A percentile compares a stretch with the other conserved stretches of the same genome.
phyloP scores from a whole-genome alignment of 192 early-diverging fungal species.

The Phlyctochytrium bullatum region DNA sequence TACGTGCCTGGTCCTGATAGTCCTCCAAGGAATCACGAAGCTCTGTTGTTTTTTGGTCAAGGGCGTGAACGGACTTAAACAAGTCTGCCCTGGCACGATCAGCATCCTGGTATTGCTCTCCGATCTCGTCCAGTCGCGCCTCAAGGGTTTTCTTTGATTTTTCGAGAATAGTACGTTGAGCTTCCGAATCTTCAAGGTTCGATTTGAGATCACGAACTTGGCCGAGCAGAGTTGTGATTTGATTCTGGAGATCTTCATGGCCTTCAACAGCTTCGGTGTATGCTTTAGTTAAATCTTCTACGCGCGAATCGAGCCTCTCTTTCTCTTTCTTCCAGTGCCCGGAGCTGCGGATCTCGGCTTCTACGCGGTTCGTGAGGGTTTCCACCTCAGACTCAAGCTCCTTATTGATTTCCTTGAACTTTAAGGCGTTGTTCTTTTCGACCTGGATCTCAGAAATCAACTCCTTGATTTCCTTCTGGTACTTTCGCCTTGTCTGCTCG shows the following conservation, averaged over 20 bases:
- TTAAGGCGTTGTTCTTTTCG: slow-evolving; percentile 55
- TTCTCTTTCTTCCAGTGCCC: slow-evolving; percentile 76
- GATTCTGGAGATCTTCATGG: slow-evolving; percentile 64
- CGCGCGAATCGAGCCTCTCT: slow-evolving; percentile 68
- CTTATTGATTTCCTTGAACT: slow-evolving; percentile 70
- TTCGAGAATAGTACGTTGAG: slow-evolving; percentile 62
- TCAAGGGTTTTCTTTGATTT: slow-evolving; percentile 73
- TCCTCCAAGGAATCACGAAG: slow-evolving; percentile 74
- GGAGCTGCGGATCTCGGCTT: slow-evolving; percentile 66
- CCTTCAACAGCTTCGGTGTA: slow-evolving; percentile 59
- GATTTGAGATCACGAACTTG: slow-evolving; percentile 61
- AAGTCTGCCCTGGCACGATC: slow-evolving; percentile 68
- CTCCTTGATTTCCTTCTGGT: slow-evolving; percentile 81
- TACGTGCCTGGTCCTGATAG: slow-evolving; percentile 60
- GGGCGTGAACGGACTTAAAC: slow-evolving; percentile 61
- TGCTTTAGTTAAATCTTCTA: slow-evolving; percentile 66
- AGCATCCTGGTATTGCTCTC: slow-evolving; percentile 64
- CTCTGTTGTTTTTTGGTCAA: slow-evolving; percentile 73
- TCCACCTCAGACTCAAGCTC: slow-evolving; percentile 68
- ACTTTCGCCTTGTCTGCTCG: slow-evolving; percentile 75
- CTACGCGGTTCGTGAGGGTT: slow-evolving; percentile 54
- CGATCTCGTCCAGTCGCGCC: slow-evolving; percentile 69
- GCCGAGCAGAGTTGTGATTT: slow-evolving; percentile 47
- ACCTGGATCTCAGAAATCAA: slow-evolving; percentile 76
- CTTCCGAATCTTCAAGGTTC: slow-evolving; percentile 67